Evolutionary conservation across 352 stramenopile species (phyloP).

Genomic region (Aphanomyces euteiches): DNA sequence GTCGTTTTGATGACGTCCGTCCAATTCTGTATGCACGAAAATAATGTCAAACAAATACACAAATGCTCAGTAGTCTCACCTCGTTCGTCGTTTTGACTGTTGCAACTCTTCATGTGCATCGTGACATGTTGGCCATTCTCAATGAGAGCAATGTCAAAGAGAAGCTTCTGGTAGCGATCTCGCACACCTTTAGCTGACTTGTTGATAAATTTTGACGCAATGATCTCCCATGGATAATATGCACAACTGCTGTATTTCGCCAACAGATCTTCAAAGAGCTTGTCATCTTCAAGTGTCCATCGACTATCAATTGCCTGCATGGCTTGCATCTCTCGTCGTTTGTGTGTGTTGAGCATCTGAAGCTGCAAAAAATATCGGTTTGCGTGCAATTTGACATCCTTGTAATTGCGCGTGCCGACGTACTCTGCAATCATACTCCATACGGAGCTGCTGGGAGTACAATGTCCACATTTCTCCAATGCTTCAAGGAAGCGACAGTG

Average conservation of each 20-base stretch:
- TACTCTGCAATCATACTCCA: slow-evolving; percentile 59
- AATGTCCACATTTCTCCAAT: slow-evolving; percentile 59
- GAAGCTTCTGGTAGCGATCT: slow-evolving; percentile 71
- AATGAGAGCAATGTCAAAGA: slow-evolving; percentile 68
- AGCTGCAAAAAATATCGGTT: slow-evolving; percentile 52
- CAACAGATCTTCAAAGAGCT: slow-evolving; percentile 60
- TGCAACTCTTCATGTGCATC: slow-evolving; percentile 45
- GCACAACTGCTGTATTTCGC: slow-evolving; percentile 39
- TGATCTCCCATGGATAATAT: slow-evolving; percentile 59
- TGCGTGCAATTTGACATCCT: slow-evolving; percentile 39
- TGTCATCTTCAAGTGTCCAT: slow-evolving; percentile 65
- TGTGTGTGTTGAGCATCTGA: slow-evolving; percentile 42
- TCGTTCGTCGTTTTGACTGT: slow-evolving; percentile 18
- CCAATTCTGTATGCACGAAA: neutral
- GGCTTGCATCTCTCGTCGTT: slow-evolving; percentile 44
- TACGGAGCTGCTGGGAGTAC: slow-evolving; percentile 41
- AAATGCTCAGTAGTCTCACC: neutral
- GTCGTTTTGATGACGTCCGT: slow-evolving; percentile 26
- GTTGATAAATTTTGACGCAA: slow-evolving; percentile 49
- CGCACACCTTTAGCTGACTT: slow-evolving; percentile 54
- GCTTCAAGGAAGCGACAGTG: slow-evolving; percentile 63
- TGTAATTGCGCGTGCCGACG: slow-evolving; percentile 49
- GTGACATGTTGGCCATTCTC: slow-evolving; percentile 58
- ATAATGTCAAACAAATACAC: neutral
- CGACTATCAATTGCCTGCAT: slow-evolving; percentile 54